Percentiles rank a stretch among this genome's conserved stretches.
phyloP scores from a whole-genome alignment of 768 basidiomycete genomes.

The Leccinum fibrillosum region DNA sequence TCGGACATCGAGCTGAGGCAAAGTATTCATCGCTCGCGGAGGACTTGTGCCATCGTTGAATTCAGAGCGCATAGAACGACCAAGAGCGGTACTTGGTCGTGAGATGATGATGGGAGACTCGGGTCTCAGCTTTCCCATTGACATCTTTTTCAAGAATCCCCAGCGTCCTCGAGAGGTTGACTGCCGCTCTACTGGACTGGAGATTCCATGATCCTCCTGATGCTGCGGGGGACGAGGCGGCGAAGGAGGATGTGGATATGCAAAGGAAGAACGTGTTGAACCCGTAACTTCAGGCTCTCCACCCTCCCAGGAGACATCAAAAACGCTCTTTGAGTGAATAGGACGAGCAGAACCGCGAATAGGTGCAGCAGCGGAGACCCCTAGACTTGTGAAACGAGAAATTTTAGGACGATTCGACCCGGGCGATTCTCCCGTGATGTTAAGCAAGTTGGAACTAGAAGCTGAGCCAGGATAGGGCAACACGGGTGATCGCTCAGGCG shows the following conservation, averaged over 20 bases:
- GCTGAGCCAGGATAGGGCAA: slow-evolving; percentile 57
- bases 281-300: slow-evolving; percentile 9
- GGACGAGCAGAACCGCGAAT: slow-evolving; percentile 35
- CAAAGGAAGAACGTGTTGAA: slow-evolving; percentile 23
- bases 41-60: slow-evolving; percentile 19
- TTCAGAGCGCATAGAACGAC: slow-evolving; percentile 16
- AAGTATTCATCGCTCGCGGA: slow-evolving; percentile 34
- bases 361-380: slow-evolving; percentile 40
- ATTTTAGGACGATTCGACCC: slow-evolving; percentile 35
- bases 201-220: slow-evolving; percentile 13
- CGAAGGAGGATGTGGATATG: slow-evolving; percentile 24
- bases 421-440: slow-evolving; percentile 28
- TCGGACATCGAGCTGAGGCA: slow-evolving; percentile 66
- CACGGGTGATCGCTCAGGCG: slow-evolving; percentile 40
- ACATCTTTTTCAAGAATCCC: slow-evolving; percentile 99
- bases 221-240: slow-evolving; percentile 21
- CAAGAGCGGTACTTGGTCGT: slow-evolving; percentile 36
- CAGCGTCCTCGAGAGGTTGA: slow-evolving; percentile 55
- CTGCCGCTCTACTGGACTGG: slow-evolving; percentile 27
- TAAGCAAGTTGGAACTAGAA: slow-evolving; percentile 66
- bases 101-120: slow-evolving; percentile 45
- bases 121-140: slow-evolving; percentile 87
- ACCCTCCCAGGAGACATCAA: slow-evolving; percentile 49
- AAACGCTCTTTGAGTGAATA: slow-evolving; percentile 40
- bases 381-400: slow-evolving; percentile 66